Percentiles rank a stretch among this genome's conserved stretches.
These are phyloP conservation scores for Lophiostoma macrostomum DNA, from an alignment of 495 filamentous ascomycete genomes.

Conservation along the genomic window DNA sequence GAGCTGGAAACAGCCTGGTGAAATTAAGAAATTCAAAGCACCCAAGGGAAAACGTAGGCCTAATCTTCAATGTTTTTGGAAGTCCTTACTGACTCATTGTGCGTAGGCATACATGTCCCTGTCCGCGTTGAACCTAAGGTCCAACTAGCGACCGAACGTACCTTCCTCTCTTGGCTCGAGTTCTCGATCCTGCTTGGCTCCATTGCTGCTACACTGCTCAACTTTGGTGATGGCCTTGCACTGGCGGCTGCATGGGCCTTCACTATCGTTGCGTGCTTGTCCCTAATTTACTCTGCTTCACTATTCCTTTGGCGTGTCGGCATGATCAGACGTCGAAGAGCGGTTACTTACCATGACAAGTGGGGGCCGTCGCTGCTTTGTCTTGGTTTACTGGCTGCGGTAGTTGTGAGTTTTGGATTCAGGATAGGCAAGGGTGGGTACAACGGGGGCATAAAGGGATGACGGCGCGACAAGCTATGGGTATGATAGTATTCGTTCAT, in stretches of 20 bases:
- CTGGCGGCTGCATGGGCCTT: constrained; percentile 70
- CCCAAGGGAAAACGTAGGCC: constrained; percentile 78
- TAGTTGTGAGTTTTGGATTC: constrained; percentile 74
- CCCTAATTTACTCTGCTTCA: constrained; percentile 72
- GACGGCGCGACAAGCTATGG: not conserved
- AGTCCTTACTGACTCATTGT: too few species aligned
- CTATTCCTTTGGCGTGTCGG: constrained; percentile 85
- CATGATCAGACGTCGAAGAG: constrained; percentile 74
- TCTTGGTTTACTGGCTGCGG: constrained; percentile 63
- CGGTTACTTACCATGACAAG: constrained; percentile 86
- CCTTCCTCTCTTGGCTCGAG: constrained; percentile 96
- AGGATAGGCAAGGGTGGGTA: constrained; percentile 43
- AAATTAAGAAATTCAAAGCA: constrained; percentile 71
- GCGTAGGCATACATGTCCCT: constrained; percentile 79
- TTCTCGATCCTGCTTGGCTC: constrained; percentile 91
- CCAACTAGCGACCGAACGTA: constrained; percentile 92
- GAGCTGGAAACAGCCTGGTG: constrained; percentile 45
- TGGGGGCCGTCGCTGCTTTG: constrained; percentile 84
- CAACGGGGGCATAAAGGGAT: constrained; percentile 37
- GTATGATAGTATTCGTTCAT: too few species aligned
- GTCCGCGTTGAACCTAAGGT: constrained; percentile 97
- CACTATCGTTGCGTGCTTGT: constrained; percentile 71
- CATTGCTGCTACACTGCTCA: constrained; percentile 87
- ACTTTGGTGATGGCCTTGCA: constrained; percentile 64
- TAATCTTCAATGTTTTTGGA: not conserved